Evolutionary conservation across 495 filamentous ascomycete species (phyloP).

Genomic region (Neurospora africana): DNA sequence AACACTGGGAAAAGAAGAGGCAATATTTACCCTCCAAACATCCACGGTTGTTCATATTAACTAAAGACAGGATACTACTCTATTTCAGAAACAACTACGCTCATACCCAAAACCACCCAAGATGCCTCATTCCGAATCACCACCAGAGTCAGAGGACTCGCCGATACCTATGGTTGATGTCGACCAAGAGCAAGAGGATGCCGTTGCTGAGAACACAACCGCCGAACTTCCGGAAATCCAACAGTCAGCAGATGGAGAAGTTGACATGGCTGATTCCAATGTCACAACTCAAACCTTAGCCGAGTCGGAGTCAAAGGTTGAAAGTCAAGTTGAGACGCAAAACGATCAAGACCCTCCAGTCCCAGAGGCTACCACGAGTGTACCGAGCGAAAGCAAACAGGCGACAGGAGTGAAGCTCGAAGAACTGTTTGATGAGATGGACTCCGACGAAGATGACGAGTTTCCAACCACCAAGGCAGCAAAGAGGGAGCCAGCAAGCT

Average conservation of each 20-base stretch:
- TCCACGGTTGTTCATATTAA: background rate
- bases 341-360: background rate
- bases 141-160: background rate
- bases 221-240: background rate
- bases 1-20: background rate
- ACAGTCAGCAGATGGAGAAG: constrained; percentile 5
- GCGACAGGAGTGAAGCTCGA: constrained; percentile 58
- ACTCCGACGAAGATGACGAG: constrained; percentile 71
- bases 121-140: constrained; percentile 14
- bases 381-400: constrained; percentile 16
- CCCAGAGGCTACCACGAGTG: background rate
- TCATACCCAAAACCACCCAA: background rate
- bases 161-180: constrained; percentile 8
- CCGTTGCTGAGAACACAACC: background rate
- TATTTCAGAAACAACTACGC: background rate
- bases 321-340: background rate
- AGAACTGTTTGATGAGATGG: constrained; percentile 67
- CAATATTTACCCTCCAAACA: background rate
- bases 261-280: constrained; percentile 10
- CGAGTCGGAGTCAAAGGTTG: background rate
- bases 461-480: constrained; percentile 42
- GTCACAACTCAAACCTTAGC: background rate
- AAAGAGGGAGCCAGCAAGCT: constrained; percentile 17
- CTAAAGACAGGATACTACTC: background rate
- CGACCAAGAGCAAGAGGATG: background rate